Evolutionary conservation across 257 asterid genomes (phyloP), one percentile per base, ranked within the genome.

Genomic region (Eustoma russellianum): DNA sequence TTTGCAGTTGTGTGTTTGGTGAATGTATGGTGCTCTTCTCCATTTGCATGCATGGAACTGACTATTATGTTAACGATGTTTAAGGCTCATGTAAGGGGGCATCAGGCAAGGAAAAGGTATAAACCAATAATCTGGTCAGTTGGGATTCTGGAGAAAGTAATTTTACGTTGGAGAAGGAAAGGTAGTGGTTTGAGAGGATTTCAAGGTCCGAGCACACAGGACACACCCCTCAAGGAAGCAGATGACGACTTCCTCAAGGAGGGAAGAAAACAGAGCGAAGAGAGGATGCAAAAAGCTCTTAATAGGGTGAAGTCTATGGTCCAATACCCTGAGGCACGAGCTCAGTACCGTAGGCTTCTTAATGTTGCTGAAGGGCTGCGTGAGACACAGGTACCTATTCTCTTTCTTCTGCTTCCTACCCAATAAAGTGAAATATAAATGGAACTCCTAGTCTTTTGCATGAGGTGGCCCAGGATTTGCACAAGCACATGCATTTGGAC

Each of bases 41-140:
- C 35, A 50, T 12, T 51, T 13, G 33, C 10, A 38, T 11, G 0
- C 43, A 38, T 11, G 43, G 12, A 38, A 38, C 43, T 38, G 7
- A 38, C 43, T 24, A 41, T 1, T 17, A 0, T 70, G 47, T 65
- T 65, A 64, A 50, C 72, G 68, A 66, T 56, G 52, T 52, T n/a
- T 8, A 56, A 90, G 98, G 98, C 98, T 74, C 98, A 83, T 80
- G 88, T 91, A 38, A 84, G 98, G 76, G 98, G 98, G 43, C 96
- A 91, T 69, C 98, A 91, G 67, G 98, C 59, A 17, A 86, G 98
- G 80, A 86, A 84, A 60, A 91, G 83, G 53, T 82, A 83, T 72
- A 91, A 86, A 62, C 76, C 93, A 46, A 76, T 91, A 60, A 69
- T 74, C 61, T 91, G 98, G 98, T 83, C 96, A 0, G 98, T 91